Base-by-base conservation (phyloP, 176 grass and related monocot genomes). In the Rhynchospora pubera region DNA sequence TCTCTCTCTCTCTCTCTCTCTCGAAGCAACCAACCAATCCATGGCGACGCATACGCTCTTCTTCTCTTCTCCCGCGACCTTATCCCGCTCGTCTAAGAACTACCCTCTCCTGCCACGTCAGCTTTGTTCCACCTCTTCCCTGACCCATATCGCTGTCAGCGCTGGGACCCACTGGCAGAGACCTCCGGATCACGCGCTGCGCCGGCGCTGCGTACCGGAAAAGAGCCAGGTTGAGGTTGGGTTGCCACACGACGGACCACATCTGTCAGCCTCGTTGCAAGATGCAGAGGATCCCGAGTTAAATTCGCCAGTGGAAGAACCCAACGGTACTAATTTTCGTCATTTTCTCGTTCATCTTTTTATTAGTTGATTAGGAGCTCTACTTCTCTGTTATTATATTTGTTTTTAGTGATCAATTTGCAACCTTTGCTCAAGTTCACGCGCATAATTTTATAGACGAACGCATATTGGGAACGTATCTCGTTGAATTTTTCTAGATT, bases 271-370 rank as follows among this genome's bases (percentile, higher is more conserved):
- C 30, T 50, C 21, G 43, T 15, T 50, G 24, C 19, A n/a, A 64
- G 58, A 81, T 30, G 34, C 62, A 30, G 79, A 81, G 60, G 13
- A 81, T 81, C 79, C 57, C 15, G 79, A 81, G 42, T 21, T 61
- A 15, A 24, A 44, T 65, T 44, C 21, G 16, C 52, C 19, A 16
- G 6, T 51, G 26, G 21, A 62, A 65, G 60, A 64, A 65, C 50
- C 79, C 19, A 81, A 81, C 24, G 79, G 79, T 81, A 81, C 44
- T 6, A n/a, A n/a, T 65, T 79, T 9, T 28, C 6, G 28, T 47
- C 39, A 32, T 57, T 42, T 80, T 78, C 44, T 58, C 21, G 45
- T 51, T 78, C 15, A 57, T 58, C 57, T 16, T 2, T 57, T 57
- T 7, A 34, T 78, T 55, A 42, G 43, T 52, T 51, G 69, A 73